Percentiles rank a stretch among this genome's conserved stretches.
These are phyloP conservation scores for Chrysanthemum makinoi DNA, from an alignment of 129 eudicot genomes.

Conservation along the genomic window DNA sequence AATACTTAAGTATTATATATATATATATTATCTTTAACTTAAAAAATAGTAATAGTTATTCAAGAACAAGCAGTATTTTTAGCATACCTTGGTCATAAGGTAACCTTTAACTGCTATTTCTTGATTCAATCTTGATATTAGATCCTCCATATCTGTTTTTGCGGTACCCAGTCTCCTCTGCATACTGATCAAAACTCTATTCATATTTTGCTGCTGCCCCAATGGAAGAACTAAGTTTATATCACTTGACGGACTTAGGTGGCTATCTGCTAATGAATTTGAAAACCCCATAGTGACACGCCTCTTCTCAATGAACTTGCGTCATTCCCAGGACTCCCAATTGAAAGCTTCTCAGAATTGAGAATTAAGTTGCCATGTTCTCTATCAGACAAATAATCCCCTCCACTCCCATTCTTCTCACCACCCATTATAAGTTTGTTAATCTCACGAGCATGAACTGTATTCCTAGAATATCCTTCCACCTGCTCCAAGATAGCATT, in stretches of 20 bases:
- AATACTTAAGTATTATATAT: not conserved
- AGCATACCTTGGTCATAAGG: conserved; percentile 83
- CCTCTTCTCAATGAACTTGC: conserved; percentile 57
- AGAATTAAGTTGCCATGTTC: conserved; percentile 36
- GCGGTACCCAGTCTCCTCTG: conserved; percentile 85
- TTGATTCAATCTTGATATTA: conserved; percentile 86
- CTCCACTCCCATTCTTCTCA: conserved; percentile 43
- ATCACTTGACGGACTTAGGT: conserved; percentile 35
- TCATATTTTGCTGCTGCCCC: conserved; percentile 73
- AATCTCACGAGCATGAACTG: no score
- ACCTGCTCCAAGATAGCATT: no score
- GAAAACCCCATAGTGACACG: conserved; percentile 48
- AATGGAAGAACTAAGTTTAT: conserved; percentile 55
- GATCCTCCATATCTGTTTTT: conserved; percentile 97
- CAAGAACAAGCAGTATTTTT: not conserved
- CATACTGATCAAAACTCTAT: conserved; percentile 69
- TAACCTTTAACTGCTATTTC: conserved; percentile 94
- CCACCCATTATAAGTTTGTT: no score
- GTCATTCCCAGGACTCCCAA: conserved; percentile 40
- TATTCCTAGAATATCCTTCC: no score
- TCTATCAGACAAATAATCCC: conserved; percentile 43
- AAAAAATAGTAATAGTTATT: not conserved
- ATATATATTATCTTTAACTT: not conserved
- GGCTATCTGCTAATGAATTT: conserved; percentile 38
- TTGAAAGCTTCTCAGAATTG: conserved; percentile 52